A percentile compares a stretch with the other conserved stretches of the same genome.
Conservation (phyloP, 2,329 filamentous ascomycete genomes). For the Fusarium sp. region DNA sequence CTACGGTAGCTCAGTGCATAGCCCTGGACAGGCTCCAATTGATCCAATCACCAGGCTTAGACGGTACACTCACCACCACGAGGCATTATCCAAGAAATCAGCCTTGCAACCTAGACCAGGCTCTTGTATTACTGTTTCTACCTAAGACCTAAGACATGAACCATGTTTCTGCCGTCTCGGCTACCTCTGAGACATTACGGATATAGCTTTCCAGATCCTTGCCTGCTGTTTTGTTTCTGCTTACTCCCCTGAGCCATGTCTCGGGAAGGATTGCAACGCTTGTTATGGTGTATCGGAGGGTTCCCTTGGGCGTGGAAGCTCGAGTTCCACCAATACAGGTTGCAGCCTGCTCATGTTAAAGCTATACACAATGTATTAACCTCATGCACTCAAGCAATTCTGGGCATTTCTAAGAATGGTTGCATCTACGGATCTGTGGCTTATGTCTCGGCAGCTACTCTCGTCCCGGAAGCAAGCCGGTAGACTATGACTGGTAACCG, state of each 20-base stretch:
- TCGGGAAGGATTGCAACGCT: slow-evolving; percentile 30
- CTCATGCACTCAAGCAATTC: neutral
- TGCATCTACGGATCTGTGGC: neutral
- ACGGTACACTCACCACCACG: slow-evolving; percentile 19
- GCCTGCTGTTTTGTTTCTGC: slow-evolving; percentile 11
- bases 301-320: neutral
- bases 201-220: slow-evolving; percentile 20
- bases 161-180: slow-evolving; percentile 27
- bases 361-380: slow-evolving; percentile 5
- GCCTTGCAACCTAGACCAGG: slow-evolving; percentile 30
- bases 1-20: slow-evolving; percentile 29
- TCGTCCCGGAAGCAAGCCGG: slow-evolving; percentile 1
- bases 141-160: slow-evolving; percentile 8
- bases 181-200: slow-evolving; percentile 26
- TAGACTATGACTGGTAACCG: neutral
- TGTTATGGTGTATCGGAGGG: slow-evolving; percentile 1
- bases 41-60: slow-evolving; percentile 21
- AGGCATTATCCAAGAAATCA: slow-evolving; percentile 35
- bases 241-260: slow-evolving; percentile 18
- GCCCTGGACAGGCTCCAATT: slow-evolving; percentile 23
- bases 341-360: slow-evolving; percentile 6
- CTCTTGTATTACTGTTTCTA: neutral
- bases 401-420: slow-evolving; percentile 23
- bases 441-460: slow-evolving; percentile 16
- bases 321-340: slow-evolving; percentile 22